phyloP scores from a whole-genome alignment of 1,284 basidiomycete species.

The Fomitopsis schrenkii region DNA sequence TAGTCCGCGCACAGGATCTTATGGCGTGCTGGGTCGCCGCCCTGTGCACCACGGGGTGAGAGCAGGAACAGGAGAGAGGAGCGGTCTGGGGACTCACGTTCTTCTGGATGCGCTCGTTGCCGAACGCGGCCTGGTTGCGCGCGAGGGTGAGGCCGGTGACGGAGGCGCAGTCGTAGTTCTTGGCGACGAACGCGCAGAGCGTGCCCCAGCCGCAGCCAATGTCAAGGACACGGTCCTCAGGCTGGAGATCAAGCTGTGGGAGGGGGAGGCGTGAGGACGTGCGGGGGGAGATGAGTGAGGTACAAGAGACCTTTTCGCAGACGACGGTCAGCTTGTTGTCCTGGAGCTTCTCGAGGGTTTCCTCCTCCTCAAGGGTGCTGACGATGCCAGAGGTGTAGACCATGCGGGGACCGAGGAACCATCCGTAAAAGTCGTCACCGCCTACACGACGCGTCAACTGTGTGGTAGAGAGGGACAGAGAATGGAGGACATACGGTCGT shows the following conservation, averaged over 20 bases:
- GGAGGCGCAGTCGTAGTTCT: conserved; percentile 90
- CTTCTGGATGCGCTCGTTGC: conserved; percentile 80
- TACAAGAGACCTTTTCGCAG: conserved; percentile 67
- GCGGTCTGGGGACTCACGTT: conserved; percentile 52
- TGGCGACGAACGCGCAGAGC: conserved; percentile 89
- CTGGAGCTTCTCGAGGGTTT: conserved; percentile 94
- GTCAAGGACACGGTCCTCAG: conserved; percentile 78
- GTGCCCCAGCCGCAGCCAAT: conserved; percentile 99
- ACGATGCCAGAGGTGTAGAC: conserved; percentile 97
- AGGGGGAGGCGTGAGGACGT: background rate
- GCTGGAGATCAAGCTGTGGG: conserved; percentile 69
- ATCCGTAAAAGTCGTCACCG: conserved; percentile 92
- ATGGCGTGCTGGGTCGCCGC: conserved; percentile 62
- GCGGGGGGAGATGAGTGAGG: background rate
- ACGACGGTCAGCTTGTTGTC: conserved; percentile 98
- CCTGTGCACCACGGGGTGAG: conserved; percentile 6
- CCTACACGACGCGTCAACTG: conserved; percentile 32
- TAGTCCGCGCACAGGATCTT: conserved; percentile 95
- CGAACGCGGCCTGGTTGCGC: conserved; percentile 90
- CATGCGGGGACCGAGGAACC: conserved; percentile 96
- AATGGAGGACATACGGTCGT: conserved; percentile 68
- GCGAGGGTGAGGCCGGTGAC: conserved; percentile 94
- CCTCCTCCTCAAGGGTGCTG: conserved; percentile 66
- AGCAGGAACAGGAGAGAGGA: conserved; percentile 25
- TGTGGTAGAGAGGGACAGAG: conserved; percentile 16